Evolutionary conservation across 192 early-diverging fungal species (phyloP).

Genomic region (Coemansia sp.): DNA sequence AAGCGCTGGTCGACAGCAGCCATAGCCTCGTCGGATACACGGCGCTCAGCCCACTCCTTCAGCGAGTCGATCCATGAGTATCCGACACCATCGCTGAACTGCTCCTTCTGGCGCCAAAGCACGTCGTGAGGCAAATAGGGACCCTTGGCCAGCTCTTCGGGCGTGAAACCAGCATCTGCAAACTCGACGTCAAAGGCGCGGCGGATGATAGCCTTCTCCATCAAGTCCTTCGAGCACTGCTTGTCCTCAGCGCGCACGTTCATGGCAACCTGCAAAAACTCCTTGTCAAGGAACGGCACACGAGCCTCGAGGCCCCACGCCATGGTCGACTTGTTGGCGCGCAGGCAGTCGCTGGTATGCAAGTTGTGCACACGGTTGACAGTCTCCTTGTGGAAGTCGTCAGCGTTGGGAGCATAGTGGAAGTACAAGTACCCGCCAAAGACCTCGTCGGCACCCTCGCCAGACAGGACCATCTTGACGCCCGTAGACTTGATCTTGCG

Average conservation of each 20-base stretch:
- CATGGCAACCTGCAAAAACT: conserved; percentile 93
- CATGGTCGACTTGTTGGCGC: conserved; percentile 99
- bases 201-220: conserved; percentile 95
- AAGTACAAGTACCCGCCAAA: conserved; percentile 99
- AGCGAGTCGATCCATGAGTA: conserved; percentile 98
- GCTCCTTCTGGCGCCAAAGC: conserved; percentile 99
- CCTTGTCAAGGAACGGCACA: conserved; percentile 95
- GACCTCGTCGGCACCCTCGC: conserved; percentile 96
- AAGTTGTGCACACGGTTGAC: conserved; percentile 95
- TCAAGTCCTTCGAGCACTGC: conserved; percentile 68
- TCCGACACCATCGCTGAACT: conserved; percentile 98
- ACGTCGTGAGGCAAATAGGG: conserved; percentile 88
- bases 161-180: conserved; percentile 59
- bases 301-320: conserved; percentile 99
- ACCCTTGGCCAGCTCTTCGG: conserved; percentile 48
- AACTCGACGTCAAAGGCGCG: conserved; percentile 91
- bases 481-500: conserved; percentile 98
- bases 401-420: conserved; percentile 82
- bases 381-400: conserved; percentile 85
- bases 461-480: conserved; percentile 99
- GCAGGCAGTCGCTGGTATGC: conserved; percentile 93
- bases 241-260: conserved; percentile 81
- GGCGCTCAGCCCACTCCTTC: conserved; percentile 66
- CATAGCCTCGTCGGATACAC: conserved; percentile 79
- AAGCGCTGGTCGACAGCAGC: conserved; percentile 66